Evolutionary conservation across 768 basidiomycete genomes (phyloP), one percentile per base, ranked within the genome.

Genomic region (Tephrocybe sp.): DNA sequence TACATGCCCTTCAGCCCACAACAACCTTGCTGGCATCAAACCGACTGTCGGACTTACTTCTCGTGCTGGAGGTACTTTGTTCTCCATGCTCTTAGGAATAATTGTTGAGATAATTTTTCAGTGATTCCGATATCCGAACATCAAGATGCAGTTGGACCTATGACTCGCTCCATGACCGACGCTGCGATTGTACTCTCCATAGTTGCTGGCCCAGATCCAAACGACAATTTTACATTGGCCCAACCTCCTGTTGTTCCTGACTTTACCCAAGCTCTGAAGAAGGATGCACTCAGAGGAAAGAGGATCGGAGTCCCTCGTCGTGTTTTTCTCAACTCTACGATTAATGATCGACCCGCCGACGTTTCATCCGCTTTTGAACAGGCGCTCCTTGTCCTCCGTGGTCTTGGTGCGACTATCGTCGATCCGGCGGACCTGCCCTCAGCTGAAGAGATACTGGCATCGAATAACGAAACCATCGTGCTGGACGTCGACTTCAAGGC

Each of bases 351-450:
- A 23, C 65, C 73, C 40, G 65, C 66, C 0, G 69, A 65, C 12
- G 60, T 78, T 12, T 60, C 57, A 19, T 56, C 70, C 3, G 74
- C 66, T 1, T 78, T 78, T 46, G 69, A 75, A 35, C 34, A 65
- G 26, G 74, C 75, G 0, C 57, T 79, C 36, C 30, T 57, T 12
- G 68, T 67, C 0, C 64, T 80, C 10, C 59, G 64, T 32, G 53
- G 54, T 3, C 65, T 80, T 1, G 78, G 79, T 1, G 77, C 77
- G 0, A 73, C 76, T 1, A 68, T 87, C 4, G 71, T 86, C 6
- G 84, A 87, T 58, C 82, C 83, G 0, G 79, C 82, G 1, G 80
- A 85, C 51, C 65, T 87, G 13, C 77, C 82, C 0, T 77, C 78
- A 22, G 78, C 77, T 2, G 70, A 74, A 0, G 81, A 80, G 47